Percentiles rank a stretch among this genome's conserved stretches.
phyloP scores from a whole-genome alignment of 768 basidiomycete genomes.

The Phanerodontia chrysosporium region DNA sequence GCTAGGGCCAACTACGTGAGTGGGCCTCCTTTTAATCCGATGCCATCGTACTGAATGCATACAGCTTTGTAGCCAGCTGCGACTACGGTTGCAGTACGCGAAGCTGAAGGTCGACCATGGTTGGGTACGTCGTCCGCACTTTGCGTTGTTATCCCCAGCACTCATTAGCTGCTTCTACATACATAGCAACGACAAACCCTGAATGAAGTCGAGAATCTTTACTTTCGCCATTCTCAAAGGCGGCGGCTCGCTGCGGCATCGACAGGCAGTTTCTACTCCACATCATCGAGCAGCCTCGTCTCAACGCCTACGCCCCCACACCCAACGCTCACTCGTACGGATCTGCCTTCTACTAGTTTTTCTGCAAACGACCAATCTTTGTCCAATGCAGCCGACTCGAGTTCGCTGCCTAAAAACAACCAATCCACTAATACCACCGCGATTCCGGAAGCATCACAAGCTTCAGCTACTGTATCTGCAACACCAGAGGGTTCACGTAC shows the following conservation, averaged over 20 bases:
- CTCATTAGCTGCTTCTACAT: too few relatives aligned
- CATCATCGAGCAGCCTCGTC: not conserved
- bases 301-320: not conserved
- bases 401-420: not conserved
- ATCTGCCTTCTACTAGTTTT: too few relatives aligned
- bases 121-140: constrained; percentile 49
- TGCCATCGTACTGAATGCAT: not conserved
- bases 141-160: not conserved
- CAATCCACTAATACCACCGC: not conserved
- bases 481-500: not conserved
- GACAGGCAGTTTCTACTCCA: not conserved
- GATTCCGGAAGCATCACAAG: not conserved
- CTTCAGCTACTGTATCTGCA: not conserved
- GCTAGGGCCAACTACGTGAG: constrained; percentile 13
- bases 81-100: constrained; percentile 73
- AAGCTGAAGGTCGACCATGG: constrained; percentile 77
- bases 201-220: constrained; percentile 80
- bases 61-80: constrained; percentile 68
- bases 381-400: not conserved
- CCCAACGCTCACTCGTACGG: too few relatives aligned
- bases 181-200: constrained; percentile 72
- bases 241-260: not conserved
- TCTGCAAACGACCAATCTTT: too few relatives aligned
- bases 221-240: constrained; percentile 66
- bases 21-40: not conserved